phyloP scores from a whole-genome alignment of 805 yeast species.

The Yarrowia keelungensis region DNA sequence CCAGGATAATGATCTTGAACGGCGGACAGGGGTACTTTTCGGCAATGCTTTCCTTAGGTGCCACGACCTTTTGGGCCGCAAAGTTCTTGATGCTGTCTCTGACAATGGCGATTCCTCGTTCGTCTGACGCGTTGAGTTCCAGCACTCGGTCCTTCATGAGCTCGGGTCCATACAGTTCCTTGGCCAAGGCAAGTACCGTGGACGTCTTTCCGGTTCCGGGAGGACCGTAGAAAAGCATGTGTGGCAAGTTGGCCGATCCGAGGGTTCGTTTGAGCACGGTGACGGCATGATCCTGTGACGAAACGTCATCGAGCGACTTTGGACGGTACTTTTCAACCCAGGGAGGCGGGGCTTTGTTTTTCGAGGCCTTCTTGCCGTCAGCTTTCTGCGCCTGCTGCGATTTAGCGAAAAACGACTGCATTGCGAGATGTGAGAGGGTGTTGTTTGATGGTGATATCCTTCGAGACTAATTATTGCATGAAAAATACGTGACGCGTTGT shows the following conservation, averaged over 20 bases:
- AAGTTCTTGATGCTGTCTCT: slow-evolving; percentile 95
- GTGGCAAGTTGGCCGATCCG: slow-evolving; percentile 70
- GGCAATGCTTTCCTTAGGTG: slow-evolving; percentile 72
- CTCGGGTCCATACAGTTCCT: slow-evolving; percentile 82
- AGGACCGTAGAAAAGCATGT: slow-evolving; percentile 91
- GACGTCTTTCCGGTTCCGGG: slow-evolving; percentile 96
- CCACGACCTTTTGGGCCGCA: slow-evolving; percentile 84
- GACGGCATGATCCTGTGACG: slow-evolving; percentile 92
- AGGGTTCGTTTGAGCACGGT: slow-evolving; percentile 80
- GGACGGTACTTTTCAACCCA: slow-evolving; percentile 64
- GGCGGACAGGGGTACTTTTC: slow-evolving; percentile 94
- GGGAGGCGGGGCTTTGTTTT: slow-evolving; percentile 26
- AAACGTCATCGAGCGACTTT: slow-evolving; percentile 78
- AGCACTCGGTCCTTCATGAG: slow-evolving; percentile 85
- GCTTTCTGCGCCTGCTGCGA: slow-evolving; percentile 27
- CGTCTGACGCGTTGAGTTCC: slow-evolving; percentile 96
- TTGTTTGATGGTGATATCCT: neutral
- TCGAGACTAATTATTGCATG: slow-evolving; percentile 14
- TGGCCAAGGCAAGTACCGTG: slow-evolving; percentile 84
- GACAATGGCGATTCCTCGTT: slow-evolving; percentile 97
- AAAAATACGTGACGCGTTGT: slow-evolving; percentile 33
- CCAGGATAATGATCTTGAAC: slow-evolving; percentile 87
- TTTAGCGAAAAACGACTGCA: slow-evolving; percentile 36
- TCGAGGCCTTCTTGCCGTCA: slow-evolving; percentile 22
- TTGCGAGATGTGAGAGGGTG: neutral